phyloP scores from a whole-genome alignment of 2,329 filamentous ascomycete species.

The Amphichorda felina region DNA sequence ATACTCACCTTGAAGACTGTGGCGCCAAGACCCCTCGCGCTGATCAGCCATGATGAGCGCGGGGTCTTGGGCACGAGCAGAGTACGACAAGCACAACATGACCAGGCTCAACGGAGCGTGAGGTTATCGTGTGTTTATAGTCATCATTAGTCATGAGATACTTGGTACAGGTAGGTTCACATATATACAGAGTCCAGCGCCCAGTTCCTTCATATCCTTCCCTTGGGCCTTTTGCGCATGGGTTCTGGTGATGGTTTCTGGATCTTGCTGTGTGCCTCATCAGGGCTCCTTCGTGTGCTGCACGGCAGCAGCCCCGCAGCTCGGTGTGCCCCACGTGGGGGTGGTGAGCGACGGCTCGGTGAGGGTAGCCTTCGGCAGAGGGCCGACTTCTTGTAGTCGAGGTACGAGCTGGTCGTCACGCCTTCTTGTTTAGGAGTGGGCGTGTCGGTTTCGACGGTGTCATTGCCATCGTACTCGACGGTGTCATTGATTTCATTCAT shows the following conservation, averaged over 20 bases:
- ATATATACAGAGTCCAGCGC: slow-evolving; percentile 25
- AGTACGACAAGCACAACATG: neutral
- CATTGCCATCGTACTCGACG: slow-evolving; percentile 9
- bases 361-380: slow-evolving; percentile 19
- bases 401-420: slow-evolving; percentile 17
- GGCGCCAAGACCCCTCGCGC: too few relatives aligned
- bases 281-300: slow-evolving; percentile 31
- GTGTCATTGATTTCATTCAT: too few relatives aligned
- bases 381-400: slow-evolving; percentile 22
- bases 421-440: slow-evolving; percentile 28
- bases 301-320: slow-evolving; percentile 10
- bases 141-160: slow-evolving; percentile 21
- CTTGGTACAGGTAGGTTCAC: slow-evolving; percentile 22
- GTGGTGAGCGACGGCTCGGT: slow-evolving; percentile 19
- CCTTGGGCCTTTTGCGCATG: slow-evolving; percentile 25
- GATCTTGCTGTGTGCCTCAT: slow-evolving; percentile 32
- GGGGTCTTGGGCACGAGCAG: too few relatives aligned
- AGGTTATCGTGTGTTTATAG: slow-evolving; percentile 2
- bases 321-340: slow-evolving; percentile 21
- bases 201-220: slow-evolving; percentile 27
- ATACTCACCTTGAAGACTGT: too few relatives aligned
- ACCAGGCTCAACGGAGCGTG: neutral
- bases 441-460: slow-evolving; percentile 28
- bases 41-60: too few relatives aligned
- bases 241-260: slow-evolving; percentile 32